phyloP scores from a whole-genome alignment of 176 grass and related monocot species.

The Coix lacrymajobi region DNA sequence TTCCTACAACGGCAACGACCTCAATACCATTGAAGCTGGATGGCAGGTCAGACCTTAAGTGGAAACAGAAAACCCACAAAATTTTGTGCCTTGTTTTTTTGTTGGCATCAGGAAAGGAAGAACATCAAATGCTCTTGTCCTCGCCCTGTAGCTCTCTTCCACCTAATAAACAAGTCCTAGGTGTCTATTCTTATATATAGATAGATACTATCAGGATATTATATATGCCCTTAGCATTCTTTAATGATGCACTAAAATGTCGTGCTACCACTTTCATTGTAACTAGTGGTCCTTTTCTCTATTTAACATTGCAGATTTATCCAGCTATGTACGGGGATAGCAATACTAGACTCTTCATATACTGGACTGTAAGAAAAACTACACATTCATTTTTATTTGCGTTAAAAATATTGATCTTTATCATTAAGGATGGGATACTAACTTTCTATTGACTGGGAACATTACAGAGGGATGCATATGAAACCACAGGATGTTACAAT shows the following conservation, averaged over 20 bases:
- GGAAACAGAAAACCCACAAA: too few species aligned
- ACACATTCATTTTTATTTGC: background rate
- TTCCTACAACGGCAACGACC: conserved; percentile 58
- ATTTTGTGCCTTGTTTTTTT: too few species aligned
- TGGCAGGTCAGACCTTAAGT: conserved; percentile 51
- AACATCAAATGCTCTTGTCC: too few species aligned
- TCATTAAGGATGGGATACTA: background rate
- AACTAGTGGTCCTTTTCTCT: background rate
- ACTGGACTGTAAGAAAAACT: conserved; percentile 68
- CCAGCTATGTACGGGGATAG: conserved; percentile 61
- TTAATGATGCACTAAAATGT: background rate
- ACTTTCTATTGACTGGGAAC: conserved; percentile 11
- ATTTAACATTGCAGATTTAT: conserved; percentile 48
- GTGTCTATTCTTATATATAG: too few species aligned
- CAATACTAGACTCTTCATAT: conserved; percentile 69
- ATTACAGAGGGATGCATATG: conserved; percentile 67
- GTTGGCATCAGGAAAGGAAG: too few species aligned
- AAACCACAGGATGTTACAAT: conserved; percentile 78
- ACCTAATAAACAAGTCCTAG: too few species aligned
- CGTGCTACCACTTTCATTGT: background rate
- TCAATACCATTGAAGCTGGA: conserved; percentile 84
- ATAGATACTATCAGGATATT: too few species aligned
- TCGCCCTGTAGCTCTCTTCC: too few species aligned
- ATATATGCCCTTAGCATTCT: background rate
- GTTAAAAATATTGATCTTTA: background rate